These are phyloP conservation scores for Vaccinium macrocarpon DNA, from an alignment of 148 eudicot species.

Conservation along the genomic window DNA sequence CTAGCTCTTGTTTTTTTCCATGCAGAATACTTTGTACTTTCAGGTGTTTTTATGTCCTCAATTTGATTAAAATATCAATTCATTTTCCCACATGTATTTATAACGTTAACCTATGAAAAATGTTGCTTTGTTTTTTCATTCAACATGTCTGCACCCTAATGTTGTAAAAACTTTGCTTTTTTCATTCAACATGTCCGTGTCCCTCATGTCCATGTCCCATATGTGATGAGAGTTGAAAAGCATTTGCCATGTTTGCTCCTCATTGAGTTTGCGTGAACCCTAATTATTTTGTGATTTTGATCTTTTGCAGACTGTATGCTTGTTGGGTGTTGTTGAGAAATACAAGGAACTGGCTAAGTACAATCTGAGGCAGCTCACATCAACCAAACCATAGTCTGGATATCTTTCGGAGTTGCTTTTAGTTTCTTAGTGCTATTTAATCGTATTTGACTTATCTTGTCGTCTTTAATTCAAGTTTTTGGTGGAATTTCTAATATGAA, in stretches of 20 bases:
- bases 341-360: slow-evolving; percentile 93
- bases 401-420: neutral
- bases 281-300: neutral
- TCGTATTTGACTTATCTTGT: neutral
- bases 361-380: slow-evolving; percentile 82
- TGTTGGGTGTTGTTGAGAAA: slow-evolving; percentile 86
- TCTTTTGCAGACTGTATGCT: slow-evolving; percentile 77
- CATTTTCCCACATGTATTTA: too few relatives aligned
- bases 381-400: slow-evolving; percentile 26
- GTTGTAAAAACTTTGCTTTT: too few relatives aligned
- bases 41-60: too few relatives aligned
- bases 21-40: too few relatives aligned
- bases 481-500: neutral
- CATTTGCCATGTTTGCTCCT: neutral
- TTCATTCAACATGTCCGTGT: neutral
- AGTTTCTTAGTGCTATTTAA: neutral
- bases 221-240: neutral
- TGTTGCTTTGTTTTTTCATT: too few relatives aligned
- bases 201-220: neutral
- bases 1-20: too few relatives aligned
- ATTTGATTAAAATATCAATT: too few relatives aligned
- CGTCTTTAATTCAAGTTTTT: neutral
- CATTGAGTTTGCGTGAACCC: neutral
- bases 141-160: too few relatives aligned
- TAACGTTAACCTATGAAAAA: too few relatives aligned